Percentiles rank a stretch among this genome's conserved stretches.
Evolutionary conservation across 2,329 filamentous ascomycete genomes (phyloP).

Genomic region (Cordyceps tenuipes): DNA sequence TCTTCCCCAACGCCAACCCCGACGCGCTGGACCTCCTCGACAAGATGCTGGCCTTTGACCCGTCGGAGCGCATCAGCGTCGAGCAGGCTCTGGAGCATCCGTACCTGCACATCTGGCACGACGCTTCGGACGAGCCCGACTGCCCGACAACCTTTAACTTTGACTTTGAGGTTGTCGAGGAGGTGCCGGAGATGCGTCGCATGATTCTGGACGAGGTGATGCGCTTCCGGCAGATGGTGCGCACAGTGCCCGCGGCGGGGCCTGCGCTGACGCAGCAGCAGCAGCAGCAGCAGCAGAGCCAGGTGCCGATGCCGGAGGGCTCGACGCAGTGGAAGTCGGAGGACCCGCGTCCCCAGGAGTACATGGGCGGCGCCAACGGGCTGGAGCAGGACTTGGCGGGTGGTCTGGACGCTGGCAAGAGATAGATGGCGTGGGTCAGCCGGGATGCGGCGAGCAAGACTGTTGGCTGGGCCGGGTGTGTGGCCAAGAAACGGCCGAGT

Average conservation of each 20-base stretch:
- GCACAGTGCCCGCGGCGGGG: constrained; percentile 37
- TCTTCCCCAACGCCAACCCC: constrained; percentile 92
- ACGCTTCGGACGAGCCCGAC: constrained; percentile 87
- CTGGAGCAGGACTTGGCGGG: constrained; percentile 53
- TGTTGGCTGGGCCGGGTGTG: not conserved
- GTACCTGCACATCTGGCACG: constrained; percentile 97
- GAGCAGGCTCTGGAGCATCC: constrained; percentile 93
- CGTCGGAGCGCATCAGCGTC: constrained; percentile 84
- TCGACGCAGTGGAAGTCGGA: constrained; percentile 49
- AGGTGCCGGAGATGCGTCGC: constrained; percentile 87
- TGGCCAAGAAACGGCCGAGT: not conserved
- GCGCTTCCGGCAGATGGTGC: constrained; percentile 63
- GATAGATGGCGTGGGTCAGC: constrained; percentile 11
- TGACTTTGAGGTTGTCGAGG: constrained; percentile 94
- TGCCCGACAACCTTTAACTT: constrained; percentile 97
- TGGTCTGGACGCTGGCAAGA: constrained; percentile 40
- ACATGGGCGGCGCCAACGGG: constrained; percentile 37
- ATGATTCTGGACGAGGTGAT: constrained; percentile 96
- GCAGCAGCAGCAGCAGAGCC: constrained; percentile 30
- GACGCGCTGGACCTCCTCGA: constrained; percentile 93
- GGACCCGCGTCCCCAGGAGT: constrained; percentile 54
- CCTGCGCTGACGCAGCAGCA: constrained; percentile 28
- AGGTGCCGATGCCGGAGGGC: constrained; percentile 46
- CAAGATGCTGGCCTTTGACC: constrained; percentile 96
- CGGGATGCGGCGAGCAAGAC: not conserved